A percentile compares a stretch with the other conserved stretches of the same genome.
Evolutionary conservation across 306 rosid genomes (phyloP).

Genomic region (Purshia tridentata): DNA sequence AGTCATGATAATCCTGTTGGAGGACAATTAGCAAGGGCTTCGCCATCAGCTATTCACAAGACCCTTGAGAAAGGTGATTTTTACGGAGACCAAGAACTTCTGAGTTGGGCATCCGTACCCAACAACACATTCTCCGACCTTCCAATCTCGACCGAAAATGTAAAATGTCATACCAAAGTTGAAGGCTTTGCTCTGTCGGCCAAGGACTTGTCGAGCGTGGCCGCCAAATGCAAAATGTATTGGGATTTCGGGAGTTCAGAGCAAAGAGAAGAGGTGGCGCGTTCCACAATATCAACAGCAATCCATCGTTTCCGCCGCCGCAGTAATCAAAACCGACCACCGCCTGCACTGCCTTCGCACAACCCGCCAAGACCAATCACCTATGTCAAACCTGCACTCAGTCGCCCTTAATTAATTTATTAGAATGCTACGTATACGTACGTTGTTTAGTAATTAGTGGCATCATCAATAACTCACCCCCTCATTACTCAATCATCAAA

Average conservation of each 20-base stretch:
- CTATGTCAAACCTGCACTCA: too few species aligned
- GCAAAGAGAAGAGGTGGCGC: background rate
- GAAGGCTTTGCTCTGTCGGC: background rate
- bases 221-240: background rate
- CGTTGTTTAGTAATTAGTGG: too few species aligned
- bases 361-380: background rate
- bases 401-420: too few species aligned
- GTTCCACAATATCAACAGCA: background rate
- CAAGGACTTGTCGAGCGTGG: background rate
- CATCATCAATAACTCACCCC: too few species aligned
- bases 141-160: background rate
- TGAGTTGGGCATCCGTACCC: background rate
- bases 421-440: too few species aligned
- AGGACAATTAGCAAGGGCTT: too few species aligned
- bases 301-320: background rate
- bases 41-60: too few species aligned
- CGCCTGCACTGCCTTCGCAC: background rate
- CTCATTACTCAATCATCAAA: too few species aligned
- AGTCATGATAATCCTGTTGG: too few species aligned
- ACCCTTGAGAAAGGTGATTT: slow-evolving; percentile 1
- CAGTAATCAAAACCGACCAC: too few species aligned
- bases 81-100: background rate
- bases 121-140: background rate
- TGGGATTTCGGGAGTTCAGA: background rate
- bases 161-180: slow-evolving; percentile 1